Evolutionary conservation across 2,329 filamentous ascomycete genomes (phyloP), one percentile per base, ranked within the genome.

Genomic region (Trichoderma semiorbis): DNA sequence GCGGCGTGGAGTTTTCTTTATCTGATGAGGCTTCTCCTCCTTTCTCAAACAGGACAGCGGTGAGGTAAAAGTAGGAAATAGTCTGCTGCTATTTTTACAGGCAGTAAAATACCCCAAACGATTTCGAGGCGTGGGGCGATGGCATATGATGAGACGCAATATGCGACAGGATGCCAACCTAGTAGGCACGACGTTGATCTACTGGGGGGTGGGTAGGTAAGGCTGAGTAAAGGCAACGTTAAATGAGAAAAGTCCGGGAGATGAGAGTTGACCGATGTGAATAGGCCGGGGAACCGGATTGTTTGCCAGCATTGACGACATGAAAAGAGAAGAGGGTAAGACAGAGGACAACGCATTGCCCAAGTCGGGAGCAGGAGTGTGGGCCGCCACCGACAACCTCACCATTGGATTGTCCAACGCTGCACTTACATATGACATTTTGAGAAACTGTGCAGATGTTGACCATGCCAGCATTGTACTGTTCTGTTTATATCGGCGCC

Each of bases 91-190:
- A 69, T 69, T 62, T 69, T 62, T 36, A 32, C 32, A 53, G 28
- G n/a, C 21, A 53, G 26, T 30, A 26, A 36, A n/a, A 21, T 16
- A 57, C n/a, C 43, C 66, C 24, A 26, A 50, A 61, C 60, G 34
- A 55, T 61, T 57, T 47, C 57, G 74, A 71, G 64, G 69, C 67
- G 71, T 73, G 75, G 74, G 72, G 70, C 69, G 68, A 47, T 39
- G 73, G 47, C 67, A 69, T 62, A 70, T 73, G 72, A 74, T 73
- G 70, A 73, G 74, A 70, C 70, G 71, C 69, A 75, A 50, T 43
- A 63, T 74, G 73, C 72, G 72, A 75, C 74, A 72, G 69, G 60
- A 71, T 71, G 53, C 63, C 60, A 67, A 74, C 66, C 72, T 61
- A 66, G 69, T 53, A 64, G 69, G 58, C 30, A 71, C 16, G 55